A percentile compares a stretch with the other conserved stretches of the same genome.
Evolutionary conservation across 371 early-diverging fungal genomes (phyloP).

Genomic region (Mortierella sp.): DNA sequence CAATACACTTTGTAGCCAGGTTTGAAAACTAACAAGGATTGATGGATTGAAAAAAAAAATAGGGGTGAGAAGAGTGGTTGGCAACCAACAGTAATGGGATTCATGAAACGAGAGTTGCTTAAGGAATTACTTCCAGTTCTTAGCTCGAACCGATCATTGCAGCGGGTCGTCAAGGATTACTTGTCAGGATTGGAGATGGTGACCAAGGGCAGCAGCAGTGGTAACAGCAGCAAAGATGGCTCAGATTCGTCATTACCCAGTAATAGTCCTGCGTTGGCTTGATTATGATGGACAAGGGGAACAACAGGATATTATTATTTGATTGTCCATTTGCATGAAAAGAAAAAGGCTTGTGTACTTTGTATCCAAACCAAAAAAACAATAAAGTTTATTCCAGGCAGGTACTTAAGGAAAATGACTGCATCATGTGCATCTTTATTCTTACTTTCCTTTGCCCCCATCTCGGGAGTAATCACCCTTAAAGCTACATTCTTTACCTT

Average conservation of each 20-base stretch:
- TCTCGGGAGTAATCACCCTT: background rate
- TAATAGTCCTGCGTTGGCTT: too few species aligned
- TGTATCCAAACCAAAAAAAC: too few species aligned
- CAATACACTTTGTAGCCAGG: background rate
- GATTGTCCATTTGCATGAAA: too few species aligned
- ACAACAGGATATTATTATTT: too few species aligned
- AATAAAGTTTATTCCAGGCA: too few species aligned
- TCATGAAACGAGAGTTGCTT: conserved; percentile 65
- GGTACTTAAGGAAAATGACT: background rate
- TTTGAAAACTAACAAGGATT: too few species aligned
- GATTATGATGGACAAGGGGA: too few species aligned
- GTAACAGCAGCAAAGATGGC: background rate
- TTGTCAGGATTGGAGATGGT: conserved; percentile 44
- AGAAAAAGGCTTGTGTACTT: too few species aligned
- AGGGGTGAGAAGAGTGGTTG: conserved; percentile 50
- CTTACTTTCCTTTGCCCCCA: background rate
- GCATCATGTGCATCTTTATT: background rate
- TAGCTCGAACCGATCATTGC: conserved; percentile 64
- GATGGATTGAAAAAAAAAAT: background rate
- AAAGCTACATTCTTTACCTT: background rate
- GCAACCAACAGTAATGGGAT: conserved; percentile 59
- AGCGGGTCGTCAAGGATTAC: conserved; percentile 61
- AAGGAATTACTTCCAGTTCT: conserved; percentile 63
- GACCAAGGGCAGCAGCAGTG: background rate
- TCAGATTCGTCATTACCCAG: too few species aligned